These are phyloP conservation scores for Madurella mycetomatis DNA, from an alignment of 2,329 filamentous ascomycete species.

Conservation along the genomic window DNA sequence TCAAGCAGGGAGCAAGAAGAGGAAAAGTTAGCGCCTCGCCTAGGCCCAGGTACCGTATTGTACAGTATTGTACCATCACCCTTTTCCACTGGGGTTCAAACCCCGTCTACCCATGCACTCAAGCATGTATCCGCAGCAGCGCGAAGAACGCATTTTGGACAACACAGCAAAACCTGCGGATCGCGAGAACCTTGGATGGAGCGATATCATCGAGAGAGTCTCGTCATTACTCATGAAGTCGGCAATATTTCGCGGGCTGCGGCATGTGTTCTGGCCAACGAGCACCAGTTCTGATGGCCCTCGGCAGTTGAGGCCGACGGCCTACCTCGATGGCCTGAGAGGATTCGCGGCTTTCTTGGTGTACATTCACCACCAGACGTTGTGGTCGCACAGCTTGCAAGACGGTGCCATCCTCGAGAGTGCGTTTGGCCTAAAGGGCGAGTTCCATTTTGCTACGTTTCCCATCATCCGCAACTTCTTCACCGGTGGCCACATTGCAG, in stretches of 20 bases:
- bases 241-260: slow-evolving; percentile 22
- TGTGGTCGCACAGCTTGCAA: slow-evolving; percentile 48
- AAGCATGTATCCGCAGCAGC: slow-evolving; percentile 16
- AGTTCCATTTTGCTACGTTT: slow-evolving; percentile 48
- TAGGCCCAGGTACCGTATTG: too few species aligned
- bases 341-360: slow-evolving; percentile 64
- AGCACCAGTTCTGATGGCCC: slow-evolving; percentile 10
- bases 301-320: slow-evolving; percentile 43
- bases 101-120: neutral
- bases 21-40: too few species aligned
- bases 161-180: neutral
- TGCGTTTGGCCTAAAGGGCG: slow-evolving; percentile 46
- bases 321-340: slow-evolving; percentile 61
- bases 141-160: slow-evolving; percentile 17
- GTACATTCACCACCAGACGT: slow-evolving; percentile 57
- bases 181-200: neutral
- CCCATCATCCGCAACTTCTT: slow-evolving; percentile 59
- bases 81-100: too few species aligned
- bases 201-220: neutral
- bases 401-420: slow-evolving; percentile 43
- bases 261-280: slow-evolving; percentile 19
- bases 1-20: too few species aligned
- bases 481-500: slow-evolving; percentile 57
- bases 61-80: too few species aligned
- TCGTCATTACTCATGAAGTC: slow-evolving; percentile 17